These are phyloP conservation scores for Fusarium sp. DNA, from an alignment of 2,329 filamentous ascomycete species.

Conservation along the genomic window DNA sequence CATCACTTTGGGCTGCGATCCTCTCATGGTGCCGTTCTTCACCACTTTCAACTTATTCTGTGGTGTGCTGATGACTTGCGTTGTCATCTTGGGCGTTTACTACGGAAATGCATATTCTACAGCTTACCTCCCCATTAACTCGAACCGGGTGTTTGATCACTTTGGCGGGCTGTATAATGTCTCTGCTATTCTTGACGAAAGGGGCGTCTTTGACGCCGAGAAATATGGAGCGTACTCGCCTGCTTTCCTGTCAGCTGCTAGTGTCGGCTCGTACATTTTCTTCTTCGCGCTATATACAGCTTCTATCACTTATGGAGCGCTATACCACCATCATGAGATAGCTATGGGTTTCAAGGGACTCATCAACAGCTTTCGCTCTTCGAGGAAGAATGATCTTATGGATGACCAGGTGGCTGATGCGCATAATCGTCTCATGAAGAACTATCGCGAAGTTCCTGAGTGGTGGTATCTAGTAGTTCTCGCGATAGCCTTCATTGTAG, in stretches of 20 bases:
- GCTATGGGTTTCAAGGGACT: conserved; percentile 51
- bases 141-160: conserved; percentile 54
- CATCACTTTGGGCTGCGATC: conserved; percentile 48
- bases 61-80: conserved; percentile 46
- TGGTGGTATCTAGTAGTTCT: conserved; percentile 58
- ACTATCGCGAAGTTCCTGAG: conserved; percentile 60
- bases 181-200: conserved; percentile 48
- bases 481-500: conserved; percentile 48
- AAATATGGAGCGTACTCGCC: conserved; percentile 57
- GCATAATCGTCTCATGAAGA: conserved; percentile 60
- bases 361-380: conserved; percentile 41
- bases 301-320: conserved; percentile 53
- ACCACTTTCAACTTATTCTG: conserved; percentile 51
- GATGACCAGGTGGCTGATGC: conserved; percentile 49
- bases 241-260: conserved; percentile 54
- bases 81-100: conserved; percentile 48
- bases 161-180: conserved; percentile 54
- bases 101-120: conserved; percentile 52
- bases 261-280: conserved; percentile 51
- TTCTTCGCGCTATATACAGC: conserved; percentile 57
- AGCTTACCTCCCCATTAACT: conserved; percentile 55
- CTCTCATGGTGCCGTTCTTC: conserved; percentile 54
- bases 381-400: conserved; percentile 41
- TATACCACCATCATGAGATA: conserved; percentile 56
- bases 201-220: conserved; percentile 51